Conservation (phyloP, 768 basidiomycete genomes). For the Agrocybe pediades region DNA sequence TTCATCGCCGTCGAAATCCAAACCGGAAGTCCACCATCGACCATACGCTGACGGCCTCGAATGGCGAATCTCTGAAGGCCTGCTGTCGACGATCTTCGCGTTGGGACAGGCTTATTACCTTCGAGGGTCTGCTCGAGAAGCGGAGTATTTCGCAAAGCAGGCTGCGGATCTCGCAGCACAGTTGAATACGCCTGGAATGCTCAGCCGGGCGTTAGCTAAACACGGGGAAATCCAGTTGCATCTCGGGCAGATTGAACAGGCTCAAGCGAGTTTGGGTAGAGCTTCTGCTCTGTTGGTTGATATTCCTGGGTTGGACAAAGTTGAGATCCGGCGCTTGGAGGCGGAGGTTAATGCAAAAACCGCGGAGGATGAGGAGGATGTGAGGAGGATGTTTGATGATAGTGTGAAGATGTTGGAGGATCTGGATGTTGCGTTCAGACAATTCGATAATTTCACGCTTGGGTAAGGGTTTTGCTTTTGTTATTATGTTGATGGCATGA, state of each 20-base stretch:
- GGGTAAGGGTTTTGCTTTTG: conserved; percentile 35
- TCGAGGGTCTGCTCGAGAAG: conserved; percentile 83
- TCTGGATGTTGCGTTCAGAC: conserved; percentile 54
- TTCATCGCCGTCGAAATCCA: conserved; percentile 25
- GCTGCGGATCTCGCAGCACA: conserved; percentile 72
- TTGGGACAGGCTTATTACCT: conserved; percentile 64
- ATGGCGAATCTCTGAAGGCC: conserved; percentile 76
- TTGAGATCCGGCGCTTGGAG: conserved; percentile 55
- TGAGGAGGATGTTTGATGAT: conserved; percentile 54
- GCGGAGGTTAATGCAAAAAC: conserved; percentile 44
- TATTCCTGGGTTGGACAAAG: conserved; percentile 56
- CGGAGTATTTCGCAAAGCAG: conserved; percentile 82
- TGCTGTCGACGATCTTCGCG: conserved; percentile 66
- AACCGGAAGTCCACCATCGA: conserved; percentile 22
- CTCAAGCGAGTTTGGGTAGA: conserved; percentile 50
- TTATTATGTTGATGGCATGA: neutral
- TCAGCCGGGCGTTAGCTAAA: conserved; percentile 64
- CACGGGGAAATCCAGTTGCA: conserved; percentile 73
- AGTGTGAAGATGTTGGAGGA: conserved; percentile 63
- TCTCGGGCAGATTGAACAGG: conserved; percentile 60
- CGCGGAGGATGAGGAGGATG: conserved; percentile 43
- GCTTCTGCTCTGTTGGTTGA: conserved; percentile 49
- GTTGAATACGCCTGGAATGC: conserved; percentile 64
- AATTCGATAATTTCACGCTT: conserved; percentile 46
- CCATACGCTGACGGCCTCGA: conserved; percentile 57